A percentile compares a stretch with the other conserved stretches of the same genome.
Evolutionary conservation across 106 monocot genomes (phyloP).

Genomic region (Triglochin maritima): DNA sequence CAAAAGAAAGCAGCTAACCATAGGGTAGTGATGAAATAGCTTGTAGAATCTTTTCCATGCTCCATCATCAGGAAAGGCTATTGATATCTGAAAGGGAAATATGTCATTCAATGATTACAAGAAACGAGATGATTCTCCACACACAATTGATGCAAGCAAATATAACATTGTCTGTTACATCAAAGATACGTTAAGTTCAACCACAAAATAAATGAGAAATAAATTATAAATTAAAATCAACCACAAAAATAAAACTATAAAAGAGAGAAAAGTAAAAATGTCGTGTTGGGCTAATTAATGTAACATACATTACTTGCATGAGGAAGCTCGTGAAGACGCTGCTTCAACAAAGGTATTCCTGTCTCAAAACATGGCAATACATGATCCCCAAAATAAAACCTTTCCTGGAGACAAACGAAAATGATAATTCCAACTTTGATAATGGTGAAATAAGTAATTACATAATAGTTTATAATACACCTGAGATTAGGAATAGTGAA

Average conservation of each 20-base stretch:
- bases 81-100: conserved; percentile 47
- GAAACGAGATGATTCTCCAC: not conserved
- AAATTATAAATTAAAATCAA: too few relatives aligned
- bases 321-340: conserved; percentile 73
- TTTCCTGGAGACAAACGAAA: conserved; percentile 48
- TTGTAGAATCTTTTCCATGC: conserved; percentile 99
- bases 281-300: not conserved
- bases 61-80: conserved; percentile 99
- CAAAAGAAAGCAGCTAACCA: conserved; percentile 39
- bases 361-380: conserved; percentile 94
- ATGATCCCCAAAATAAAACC: conserved; percentile 97
- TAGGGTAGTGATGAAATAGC: conserved; percentile 66
- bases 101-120: not conserved
- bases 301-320: conserved; percentile 64
- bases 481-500: too few relatives aligned
- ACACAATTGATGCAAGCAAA: not conserved
- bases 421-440: not conserved
- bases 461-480: too few relatives aligned
- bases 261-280: not conserved
- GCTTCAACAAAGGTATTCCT: conserved; percentile 79
- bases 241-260: not conserved
- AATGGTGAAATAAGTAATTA: not conserved
- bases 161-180: not conserved
- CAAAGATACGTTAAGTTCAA: not conserved
- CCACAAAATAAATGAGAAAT: too few relatives aligned